These are phyloP conservation scores for Candida ipomoeae DNA, from an alignment of 805 yeast species.

Conservation along the genomic window DNA sequence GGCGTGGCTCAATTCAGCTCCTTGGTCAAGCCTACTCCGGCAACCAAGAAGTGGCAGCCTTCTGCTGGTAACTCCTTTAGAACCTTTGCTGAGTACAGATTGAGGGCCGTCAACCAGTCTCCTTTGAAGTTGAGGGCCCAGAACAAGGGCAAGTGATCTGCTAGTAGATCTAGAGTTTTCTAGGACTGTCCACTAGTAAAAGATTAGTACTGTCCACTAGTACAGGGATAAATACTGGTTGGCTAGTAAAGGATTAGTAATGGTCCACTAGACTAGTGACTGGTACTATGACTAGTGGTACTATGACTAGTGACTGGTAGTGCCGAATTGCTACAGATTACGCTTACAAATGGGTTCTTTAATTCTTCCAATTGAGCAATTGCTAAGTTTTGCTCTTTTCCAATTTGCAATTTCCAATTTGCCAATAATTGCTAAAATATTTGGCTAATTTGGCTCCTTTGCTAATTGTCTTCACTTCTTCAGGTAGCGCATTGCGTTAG, in stretches of 20 bases:
- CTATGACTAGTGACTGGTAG: too few relatives aligned
- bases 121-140: slow-evolving; percentile 31
- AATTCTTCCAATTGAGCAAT: background rate
- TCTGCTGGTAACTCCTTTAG: slow-evolving; percentile 38
- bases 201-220: too few relatives aligned
- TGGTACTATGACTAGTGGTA: too few relatives aligned
- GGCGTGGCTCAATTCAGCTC: slow-evolving; percentile 24
- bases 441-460: background rate
- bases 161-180: background rate
- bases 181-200: too few relatives aligned
- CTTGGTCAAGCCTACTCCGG: slow-evolving; percentile 20
- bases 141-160: slow-evolving; percentile 2
- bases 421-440: background rate
- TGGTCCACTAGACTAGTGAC: too few relatives aligned
- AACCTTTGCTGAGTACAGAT: slow-evolving; percentile 43
- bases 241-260: too few relatives aligned
- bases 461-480: background rate
- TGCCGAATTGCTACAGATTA: too few relatives aligned
- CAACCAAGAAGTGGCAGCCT: slow-evolving; percentile 33
- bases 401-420: too few relatives aligned
- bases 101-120: slow-evolving; percentile 37
- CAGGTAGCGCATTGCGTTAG: background rate
- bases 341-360: slow-evolving; percentile 1
- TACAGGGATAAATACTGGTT: too few relatives aligned
- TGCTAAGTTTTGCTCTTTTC: too few relatives aligned